phyloP scores from a whole-genome alignment of 306 rosid species.

The Herpetospermum pedunculosum region DNA sequence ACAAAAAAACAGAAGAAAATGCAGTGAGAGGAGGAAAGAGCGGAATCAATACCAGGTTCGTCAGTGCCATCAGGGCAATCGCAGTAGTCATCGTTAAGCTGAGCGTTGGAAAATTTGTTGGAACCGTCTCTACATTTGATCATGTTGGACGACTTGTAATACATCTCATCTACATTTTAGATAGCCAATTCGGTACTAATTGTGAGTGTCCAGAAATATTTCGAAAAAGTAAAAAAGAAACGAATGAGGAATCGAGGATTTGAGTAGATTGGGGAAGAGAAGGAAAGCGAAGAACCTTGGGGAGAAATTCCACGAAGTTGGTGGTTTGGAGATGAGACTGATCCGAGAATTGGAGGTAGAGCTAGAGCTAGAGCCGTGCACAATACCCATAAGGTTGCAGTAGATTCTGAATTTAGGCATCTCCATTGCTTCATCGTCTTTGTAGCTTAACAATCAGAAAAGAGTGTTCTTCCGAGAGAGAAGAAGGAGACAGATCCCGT shows the following conservation, averaged over 20 bases:
- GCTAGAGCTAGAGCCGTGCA: constrained; percentile 10
- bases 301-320: constrained; percentile 70
- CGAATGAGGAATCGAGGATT: neutral
- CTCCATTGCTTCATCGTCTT: constrained; percentile 20
- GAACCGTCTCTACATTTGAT: constrained; percentile 79
- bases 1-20: neutral
- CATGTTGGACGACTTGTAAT: constrained; percentile 57
- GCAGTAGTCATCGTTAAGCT: constrained; percentile 89
- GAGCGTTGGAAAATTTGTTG: constrained; percentile 51
- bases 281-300: constrained; percentile 30
- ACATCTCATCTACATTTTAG: constrained; percentile 41
- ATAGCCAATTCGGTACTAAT: neutral
- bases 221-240: neutral
- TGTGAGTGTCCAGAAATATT: constrained; percentile 2
- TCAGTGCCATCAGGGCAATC: constrained; percentile 94
- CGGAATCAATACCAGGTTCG: constrained; percentile 60
- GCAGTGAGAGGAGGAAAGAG: neutral
- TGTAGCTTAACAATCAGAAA: neutral
- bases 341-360: constrained; percentile 19
- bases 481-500: too few relatives aligned
- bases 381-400: neutral
- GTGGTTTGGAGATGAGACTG: constrained; percentile 31
- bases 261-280: neutral
- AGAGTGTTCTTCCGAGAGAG: neutral
- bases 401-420: neutral